These are phyloP conservation scores for Mortierella sp. DNA, from an alignment of 371 early-diverging fungal genomes.

Conservation along the genomic window DNA sequence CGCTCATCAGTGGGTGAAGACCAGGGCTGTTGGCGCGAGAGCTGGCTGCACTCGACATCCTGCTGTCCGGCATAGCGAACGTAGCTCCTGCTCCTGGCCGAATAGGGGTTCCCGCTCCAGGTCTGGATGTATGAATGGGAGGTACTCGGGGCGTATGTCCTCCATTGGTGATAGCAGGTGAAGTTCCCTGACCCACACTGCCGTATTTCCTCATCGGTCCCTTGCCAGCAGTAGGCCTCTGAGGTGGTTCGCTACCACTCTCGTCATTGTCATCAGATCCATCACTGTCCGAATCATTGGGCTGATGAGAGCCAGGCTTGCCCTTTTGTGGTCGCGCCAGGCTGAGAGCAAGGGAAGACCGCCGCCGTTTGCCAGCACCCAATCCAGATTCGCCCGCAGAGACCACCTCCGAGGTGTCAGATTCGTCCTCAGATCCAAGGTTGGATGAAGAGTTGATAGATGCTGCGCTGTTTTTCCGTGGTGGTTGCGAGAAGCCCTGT, in stretches of 20 bases:
- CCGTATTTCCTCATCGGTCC: constrained; percentile 57
- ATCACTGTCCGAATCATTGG: constrained; percentile 36
- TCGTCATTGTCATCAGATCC: constrained; percentile 38
- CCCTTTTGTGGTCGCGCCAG: constrained; percentile 44
- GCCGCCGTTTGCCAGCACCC: constrained; percentile 39
- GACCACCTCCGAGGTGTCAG: constrained; percentile 28
- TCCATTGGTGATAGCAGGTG: not conserved
- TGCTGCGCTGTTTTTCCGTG: constrained; percentile 36
- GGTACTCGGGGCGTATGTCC: constrained; percentile 5
- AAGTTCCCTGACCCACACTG: constrained; percentile 24
- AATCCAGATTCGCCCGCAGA: constrained; percentile 43
- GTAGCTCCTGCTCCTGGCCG: not conserved
- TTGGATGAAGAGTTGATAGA: constrained; percentile 43
- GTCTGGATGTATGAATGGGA: not conserved
- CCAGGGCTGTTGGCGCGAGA: constrained; percentile 35
- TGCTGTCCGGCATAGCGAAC: constrained; percentile 23
- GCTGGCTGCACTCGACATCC: constrained; percentile 42
- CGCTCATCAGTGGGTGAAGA: constrained; percentile 47
- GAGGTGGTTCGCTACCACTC: constrained; percentile 24
- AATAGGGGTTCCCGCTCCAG: not conserved
- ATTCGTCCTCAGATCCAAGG: constrained; percentile 44
- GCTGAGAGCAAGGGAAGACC: constrained; percentile 48
- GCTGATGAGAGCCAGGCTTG: constrained; percentile 21
- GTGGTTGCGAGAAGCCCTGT: constrained; percentile 15
- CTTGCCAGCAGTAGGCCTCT: constrained; percentile 40